Base-by-base conservation (phyloP, 2,329 filamentous ascomycete species). In the Mycogone perniciosa region DNA sequence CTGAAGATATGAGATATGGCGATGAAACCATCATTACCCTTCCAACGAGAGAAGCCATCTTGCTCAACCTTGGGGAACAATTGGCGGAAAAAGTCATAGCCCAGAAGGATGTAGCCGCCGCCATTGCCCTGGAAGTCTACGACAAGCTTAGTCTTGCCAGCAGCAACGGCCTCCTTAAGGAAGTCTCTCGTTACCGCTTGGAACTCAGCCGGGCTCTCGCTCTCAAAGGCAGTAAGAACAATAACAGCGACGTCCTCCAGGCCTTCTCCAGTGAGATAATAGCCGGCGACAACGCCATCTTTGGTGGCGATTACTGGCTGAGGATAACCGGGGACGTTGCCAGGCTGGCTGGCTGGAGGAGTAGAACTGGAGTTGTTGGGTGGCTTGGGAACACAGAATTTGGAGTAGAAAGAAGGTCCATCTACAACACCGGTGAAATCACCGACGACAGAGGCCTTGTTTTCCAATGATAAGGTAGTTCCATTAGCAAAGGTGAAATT, bases 1-100 rank as follows among this genome's bases (percentile, higher is more conserved):
- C 72, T 66, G 56, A 70, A 63, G 54, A 76, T 66, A 5, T 70
- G 60, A 7, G 76, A 68, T 4, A 77, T 67, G 5, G 68, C 69
- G 9, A 71, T 59, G 41, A 76, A 79, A 20, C 72, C 66, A 5
- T 64, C 58, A 48, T 60, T 67, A 29, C 65, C 62, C 41, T 69
- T 67, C 70, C 70, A 71, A 40, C 67, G 67, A 11, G 67, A 68
- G 59, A 56, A 71, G 56, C 55, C 76, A 69, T 56, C 55, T 26
- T 54, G 43, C 35, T 43, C 30, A 46, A 77, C 72, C 4, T 47
- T n/a, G 3, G 62, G 61, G 51, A 79, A 77, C 0, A 82, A 68
- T 61, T 77, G 67, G 48, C 78, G 77, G 67, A 84, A 84, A 29
- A 85, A 70, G 59, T 84, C 81, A 56, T 81, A 82, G 11, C 78